Percentiles rank a stretch among this genome's conserved stretches.
Conservation (phyloP, 2,329 filamentous ascomycete species). For the Ploettnerulaceae sp. region DNA sequence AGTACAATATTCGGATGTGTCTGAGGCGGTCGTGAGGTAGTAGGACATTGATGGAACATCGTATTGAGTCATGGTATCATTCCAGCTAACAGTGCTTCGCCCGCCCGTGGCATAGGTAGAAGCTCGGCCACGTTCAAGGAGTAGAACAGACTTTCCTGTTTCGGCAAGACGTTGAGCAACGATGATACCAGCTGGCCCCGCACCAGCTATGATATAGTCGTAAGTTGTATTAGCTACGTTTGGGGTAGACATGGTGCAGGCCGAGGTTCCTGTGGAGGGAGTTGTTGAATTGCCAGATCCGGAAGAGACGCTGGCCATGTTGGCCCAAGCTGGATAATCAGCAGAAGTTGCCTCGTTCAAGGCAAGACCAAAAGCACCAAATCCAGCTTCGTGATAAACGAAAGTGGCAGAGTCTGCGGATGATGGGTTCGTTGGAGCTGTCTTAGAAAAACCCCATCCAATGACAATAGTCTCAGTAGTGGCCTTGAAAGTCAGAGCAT, state of each 20-base stretch:
- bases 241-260: slow-evolving; percentile 17
- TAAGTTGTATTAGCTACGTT: slow-evolving; percentile 36
- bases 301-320: slow-evolving; percentile 10
- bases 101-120: slow-evolving; percentile 23
- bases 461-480: slow-evolving; percentile 30
- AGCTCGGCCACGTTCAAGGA: slow-evolving; percentile 32
- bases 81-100: slow-evolving; percentile 21
- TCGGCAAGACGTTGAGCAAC: slow-evolving; percentile 47
- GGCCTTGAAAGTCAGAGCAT: slow-evolving; percentile 11
- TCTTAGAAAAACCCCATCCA: slow-evolving; percentile 17
- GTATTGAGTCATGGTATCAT: slow-evolving; percentile 52
- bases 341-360: slow-evolving; percentile 15
- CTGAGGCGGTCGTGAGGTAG: slow-evolving; percentile 58
- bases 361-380: slow-evolving; percentile 19
- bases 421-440: slow-evolving; percentile 13
- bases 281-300: slow-evolving; percentile 4
- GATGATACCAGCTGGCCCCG: slow-evolving; percentile 58
- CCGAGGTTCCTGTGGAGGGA: slow-evolving; percentile 6
- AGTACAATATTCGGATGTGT: slow-evolving; percentile 38
- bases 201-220: slow-evolving; percentile 61
- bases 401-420: slow-evolving; percentile 16
- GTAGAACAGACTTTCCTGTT: slow-evolving; percentile 42
- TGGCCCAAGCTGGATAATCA: slow-evolving; percentile 17
- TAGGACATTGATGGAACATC: slow-evolving; percentile 67
- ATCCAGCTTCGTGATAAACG: slow-evolving; percentile 20